A percentile compares a stretch with the other conserved stretches of the same genome.
Evolutionary conservation across 352 stramenopile genomes (phyloP).

Genomic region (Phytophthora pisi): DNA sequence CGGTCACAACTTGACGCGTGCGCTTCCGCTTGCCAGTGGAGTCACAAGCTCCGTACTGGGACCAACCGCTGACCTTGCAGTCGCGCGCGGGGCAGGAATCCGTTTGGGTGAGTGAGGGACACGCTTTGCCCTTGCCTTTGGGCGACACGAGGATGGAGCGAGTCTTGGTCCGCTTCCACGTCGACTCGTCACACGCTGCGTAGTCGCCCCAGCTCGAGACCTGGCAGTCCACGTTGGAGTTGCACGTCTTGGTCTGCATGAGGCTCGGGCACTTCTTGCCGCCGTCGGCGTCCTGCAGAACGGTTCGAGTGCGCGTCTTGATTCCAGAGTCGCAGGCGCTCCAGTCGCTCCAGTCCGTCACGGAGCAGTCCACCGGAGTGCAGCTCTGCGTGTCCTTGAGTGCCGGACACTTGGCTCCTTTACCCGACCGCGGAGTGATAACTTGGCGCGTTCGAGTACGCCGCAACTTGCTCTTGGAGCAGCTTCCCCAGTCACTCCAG

Average conservation of each 20-base stretch:
- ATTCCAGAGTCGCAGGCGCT: conserved; percentile 43
- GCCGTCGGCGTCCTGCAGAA: conserved; percentile 40
- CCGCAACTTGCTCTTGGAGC: conserved; percentile 38
- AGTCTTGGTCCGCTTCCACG: conserved; percentile 33
- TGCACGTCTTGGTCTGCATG: conserved; percentile 38
- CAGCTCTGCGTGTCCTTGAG: conserved; percentile 47
- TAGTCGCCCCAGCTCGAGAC: conserved; percentile 56
- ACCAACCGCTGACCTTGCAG: conserved; percentile 67
- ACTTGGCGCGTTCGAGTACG: conserved; percentile 49
- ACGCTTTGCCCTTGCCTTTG: conserved; percentile 45
- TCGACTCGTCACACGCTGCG: conserved; percentile 38
- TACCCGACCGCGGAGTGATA: conserved; percentile 32
- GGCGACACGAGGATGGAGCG: conserved; percentile 46
- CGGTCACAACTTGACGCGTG: conserved; percentile 36
- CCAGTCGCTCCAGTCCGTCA: conserved; percentile 52
- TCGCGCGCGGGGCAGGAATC: conserved; percentile 44
- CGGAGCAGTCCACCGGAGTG: conserved; percentile 49
- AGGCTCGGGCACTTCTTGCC: conserved; percentile 50
- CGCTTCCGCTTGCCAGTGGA: conserved; percentile 43
- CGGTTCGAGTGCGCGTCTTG: conserved; percentile 45
- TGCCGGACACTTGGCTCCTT: conserved; percentile 42
- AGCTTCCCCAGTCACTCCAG: conserved; percentile 49
- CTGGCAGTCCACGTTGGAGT: conserved; percentile 49
- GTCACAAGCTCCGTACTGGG: conserved; percentile 46
- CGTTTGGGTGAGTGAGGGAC: conserved; percentile 40